phyloP scores from a whole-genome alignment of 1,139 yeast species.

The Taiozyma sp. region DNA sequence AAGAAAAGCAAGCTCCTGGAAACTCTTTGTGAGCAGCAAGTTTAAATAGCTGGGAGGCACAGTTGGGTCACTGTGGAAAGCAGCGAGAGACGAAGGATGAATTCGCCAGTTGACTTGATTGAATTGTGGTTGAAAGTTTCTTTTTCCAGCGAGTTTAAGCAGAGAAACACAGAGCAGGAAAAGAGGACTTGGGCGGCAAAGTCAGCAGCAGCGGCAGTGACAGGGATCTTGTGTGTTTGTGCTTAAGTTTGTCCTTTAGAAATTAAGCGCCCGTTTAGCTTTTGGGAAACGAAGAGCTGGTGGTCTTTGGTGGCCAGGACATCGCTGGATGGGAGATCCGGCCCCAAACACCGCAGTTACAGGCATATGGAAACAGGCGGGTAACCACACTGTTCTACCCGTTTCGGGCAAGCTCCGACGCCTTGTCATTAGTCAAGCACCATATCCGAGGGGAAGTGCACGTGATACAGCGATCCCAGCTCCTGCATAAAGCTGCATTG shows the following conservation, averaged over 20 bases:
- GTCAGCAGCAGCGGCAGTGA: too few relatives aligned
- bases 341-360: neutral
- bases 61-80: too few relatives aligned
- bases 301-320: neutral
- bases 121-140: neutral
- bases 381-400: neutral
- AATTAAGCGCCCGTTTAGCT: too few relatives aligned
- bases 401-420: neutral
- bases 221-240: too few relatives aligned
- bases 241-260: too few relatives aligned
- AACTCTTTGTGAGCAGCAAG: neutral
- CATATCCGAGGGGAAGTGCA: neutral
- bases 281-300: neutral
- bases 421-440: neutral
- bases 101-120: neutral
- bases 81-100: neutral
- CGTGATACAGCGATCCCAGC: neutral
- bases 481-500: neutral
- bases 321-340: neutral
- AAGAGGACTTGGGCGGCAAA: neutral
- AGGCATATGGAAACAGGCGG: neutral
- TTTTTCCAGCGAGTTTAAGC: neutral
- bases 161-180: neutral
- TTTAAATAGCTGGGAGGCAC: neutral
- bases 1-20: neutral